Base-by-base conservation (phyloP, 208 protist species). In the Leishmania gerbilli region DNA sequence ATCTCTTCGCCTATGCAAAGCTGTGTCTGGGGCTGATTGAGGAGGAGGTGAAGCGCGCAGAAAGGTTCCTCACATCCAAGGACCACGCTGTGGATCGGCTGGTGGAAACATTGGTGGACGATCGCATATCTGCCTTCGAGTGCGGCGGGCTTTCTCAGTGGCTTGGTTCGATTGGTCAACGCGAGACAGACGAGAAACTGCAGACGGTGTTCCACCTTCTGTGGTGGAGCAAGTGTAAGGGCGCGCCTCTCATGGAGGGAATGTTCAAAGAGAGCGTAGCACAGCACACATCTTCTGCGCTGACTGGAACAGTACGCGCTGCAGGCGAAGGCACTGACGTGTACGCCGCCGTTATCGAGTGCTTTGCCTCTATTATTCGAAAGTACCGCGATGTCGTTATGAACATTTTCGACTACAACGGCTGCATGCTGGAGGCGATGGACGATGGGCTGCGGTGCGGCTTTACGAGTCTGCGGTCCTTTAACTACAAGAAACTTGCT, bases 361-460 rank as follows among this genome's bases (percentile, higher is more conserved):
- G 69, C 45, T 81, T 87, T n/a, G 69, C 62, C 42, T 31, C 55
- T 8, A 80, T 87, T 31, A 79, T 87, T 45, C 62, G 69, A 7
- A 87, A 79, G 77, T 82, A 81, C 64, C 71, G 77, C 0, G 37
- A 58, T 31, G 81, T 88, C 19, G 84, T 82, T 27, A 82, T 64
- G 37, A 60, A 71, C 68, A 74, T 88, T 51, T 87, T 88, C 72
- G 76, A 87, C 56, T 81, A 85, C 64, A 85, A 88, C 45, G 84
- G 79, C 8, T 79, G 80, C 42, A 84, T 91, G 76, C 75, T 88
- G 31, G 85, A 88, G 74, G 84, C 88, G 19, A 88, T 91, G 82
- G 85, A 91, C 60, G 80, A 79, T 19, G 88, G 88, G 0, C 81
- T 91, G 37, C 80, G 77, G 11, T 77, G 75, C 60, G 84, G 86